Evolutionary conservation across 1,284 basidiomycete genomes (phyloP), one percentile per base, ranked within the genome.

Genomic region (Hemileia vastatrix): DNA sequence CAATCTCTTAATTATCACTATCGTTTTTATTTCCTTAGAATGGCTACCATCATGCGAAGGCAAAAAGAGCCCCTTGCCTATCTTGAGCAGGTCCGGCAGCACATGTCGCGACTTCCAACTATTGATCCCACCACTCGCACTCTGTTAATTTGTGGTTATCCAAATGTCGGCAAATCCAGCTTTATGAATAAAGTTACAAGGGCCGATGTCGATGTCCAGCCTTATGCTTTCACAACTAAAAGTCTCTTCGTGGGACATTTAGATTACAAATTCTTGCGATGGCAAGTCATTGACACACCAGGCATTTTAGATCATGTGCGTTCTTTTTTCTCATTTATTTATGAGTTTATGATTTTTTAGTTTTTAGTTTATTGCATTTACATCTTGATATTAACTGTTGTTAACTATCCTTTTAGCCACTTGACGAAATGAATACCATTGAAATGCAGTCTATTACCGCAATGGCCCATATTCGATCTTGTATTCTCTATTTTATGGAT

Each of bases 391-490:
- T 13, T 21, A 21, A 9, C 23, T 19, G 40, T 13, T 4, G 31
- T 18, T 15, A 1, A 23, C 48, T 18, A 13, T 23, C 15, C 15
- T 15, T 49, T 5, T 90, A 94, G 76, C 92, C 92, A 1, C 81
- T 96, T 48, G 92, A 96, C 77, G 92, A 96, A 65, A 95, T 96
- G 93, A 95, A 95, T 81, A 95, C 92, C 65, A 96, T 96, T 70
- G 93, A 96, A 79, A 96, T 96, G 91, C 92, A 96, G 80, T 92
- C 88, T 71, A 93, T 96, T 77, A 96, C 91, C 44, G 93, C 92
- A 6, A 81, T 96, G 66, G 92, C 92, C 2, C 93, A 96, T 78
- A 78, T 96, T 49, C 89, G 93, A 77, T 84, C 86, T 67, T 92
- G 89, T 70, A 82, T 95, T 11, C 78, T 96, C 72, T 96, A 95